These are phyloP conservation scores for Gracilaria domingensis DNA, from an alignment of 23 red algal species.

Conservation along the genomic window DNA sequence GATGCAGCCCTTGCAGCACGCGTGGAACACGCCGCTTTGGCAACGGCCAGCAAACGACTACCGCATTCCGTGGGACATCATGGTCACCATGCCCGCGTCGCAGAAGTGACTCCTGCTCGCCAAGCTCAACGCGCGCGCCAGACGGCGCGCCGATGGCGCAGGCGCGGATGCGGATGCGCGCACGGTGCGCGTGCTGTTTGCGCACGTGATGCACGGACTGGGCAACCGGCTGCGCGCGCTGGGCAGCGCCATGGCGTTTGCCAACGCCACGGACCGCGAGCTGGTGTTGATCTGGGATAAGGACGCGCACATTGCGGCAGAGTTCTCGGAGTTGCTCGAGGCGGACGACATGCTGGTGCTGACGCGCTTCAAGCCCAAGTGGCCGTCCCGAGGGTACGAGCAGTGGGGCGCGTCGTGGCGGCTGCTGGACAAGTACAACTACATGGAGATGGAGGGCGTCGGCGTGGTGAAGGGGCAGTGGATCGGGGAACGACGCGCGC, in stretches of 20 bases:
- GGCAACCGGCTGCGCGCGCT: conserved; percentile 84
- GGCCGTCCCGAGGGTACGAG: conserved; percentile 60
- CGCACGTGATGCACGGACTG: conserved; percentile 78
- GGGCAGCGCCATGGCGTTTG: conserved; percentile 74
- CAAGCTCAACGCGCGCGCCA: conserved; percentile 28
- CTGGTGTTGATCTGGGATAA: conserved; percentile 78
- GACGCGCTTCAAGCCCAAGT: conserved; percentile 54
- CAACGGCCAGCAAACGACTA: conserved; percentile 62
- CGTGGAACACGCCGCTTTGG: conserved; percentile 73
- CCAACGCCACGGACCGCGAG: conserved; percentile 45
- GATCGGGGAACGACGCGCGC: conserved; percentile 45
- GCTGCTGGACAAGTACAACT: conserved; percentile 67
- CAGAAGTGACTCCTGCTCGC: conserved; percentile 47
- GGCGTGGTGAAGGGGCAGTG: conserved; percentile 76
- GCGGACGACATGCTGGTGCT: conserved; percentile 52
- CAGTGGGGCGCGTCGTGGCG: conserved; percentile 56
- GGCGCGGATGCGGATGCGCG: too few species aligned
- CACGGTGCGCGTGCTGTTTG: conserved; percentile 49
- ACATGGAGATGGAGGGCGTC: conserved; percentile 84
- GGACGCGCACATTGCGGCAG: conserved; percentile 74
- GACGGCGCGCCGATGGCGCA: too few species aligned
- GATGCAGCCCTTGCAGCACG: conserved; percentile 33
- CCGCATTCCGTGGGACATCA: conserved; percentile 82
- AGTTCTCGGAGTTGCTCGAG: conserved; percentile 70
- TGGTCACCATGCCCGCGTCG: conserved; percentile 34